Conservation (phyloP, 2,329 filamentous ascomycete species). For the Trichocomaceae sp. region DNA sequence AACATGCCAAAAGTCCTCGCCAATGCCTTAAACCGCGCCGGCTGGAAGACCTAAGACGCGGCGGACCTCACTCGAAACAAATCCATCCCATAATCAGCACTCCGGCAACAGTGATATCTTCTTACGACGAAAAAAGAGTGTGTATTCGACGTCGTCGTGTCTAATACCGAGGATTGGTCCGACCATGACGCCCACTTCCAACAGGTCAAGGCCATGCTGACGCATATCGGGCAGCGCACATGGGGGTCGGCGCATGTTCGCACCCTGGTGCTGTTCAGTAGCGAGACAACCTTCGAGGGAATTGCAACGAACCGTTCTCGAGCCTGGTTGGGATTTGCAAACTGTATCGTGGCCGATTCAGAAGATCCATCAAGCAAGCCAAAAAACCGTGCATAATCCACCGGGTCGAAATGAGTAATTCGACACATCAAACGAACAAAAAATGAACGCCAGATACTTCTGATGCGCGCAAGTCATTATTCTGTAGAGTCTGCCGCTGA, state of each 20-base stretch:
- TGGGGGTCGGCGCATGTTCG: background rate
- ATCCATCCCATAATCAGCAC: slow-evolving; percentile 9
- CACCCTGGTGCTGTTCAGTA: slow-evolving; percentile 8
- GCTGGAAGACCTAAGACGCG: slow-evolving; percentile 14
- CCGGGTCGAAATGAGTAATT: slow-evolving; percentile 9
- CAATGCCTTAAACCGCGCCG: slow-evolving; percentile 10
- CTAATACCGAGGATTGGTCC: slow-evolving; percentile 12
- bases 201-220: slow-evolving; percentile 4
- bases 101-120: background rate
- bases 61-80: slow-evolving; percentile 8
- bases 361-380: background rate
- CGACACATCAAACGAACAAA: slow-evolving; percentile 11
- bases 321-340: background rate
- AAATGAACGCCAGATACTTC: slow-evolving; percentile 4
- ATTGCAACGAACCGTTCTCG: slow-evolving; percentile 2
- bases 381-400: slow-evolving; percentile 7
- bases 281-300: background rate
- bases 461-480: background rate
- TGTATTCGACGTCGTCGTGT: slow-evolving; percentile 9
- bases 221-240: slow-evolving; percentile 1
- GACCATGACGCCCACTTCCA: slow-evolving; percentile 9
- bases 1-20: slow-evolving; percentile 8
- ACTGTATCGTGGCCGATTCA: background rate
- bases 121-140: background rate
- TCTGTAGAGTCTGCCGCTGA: background rate